Base-by-base conservation (phyloP, 805 yeast genomes). In the Barnettozyma vustinii region DNA sequence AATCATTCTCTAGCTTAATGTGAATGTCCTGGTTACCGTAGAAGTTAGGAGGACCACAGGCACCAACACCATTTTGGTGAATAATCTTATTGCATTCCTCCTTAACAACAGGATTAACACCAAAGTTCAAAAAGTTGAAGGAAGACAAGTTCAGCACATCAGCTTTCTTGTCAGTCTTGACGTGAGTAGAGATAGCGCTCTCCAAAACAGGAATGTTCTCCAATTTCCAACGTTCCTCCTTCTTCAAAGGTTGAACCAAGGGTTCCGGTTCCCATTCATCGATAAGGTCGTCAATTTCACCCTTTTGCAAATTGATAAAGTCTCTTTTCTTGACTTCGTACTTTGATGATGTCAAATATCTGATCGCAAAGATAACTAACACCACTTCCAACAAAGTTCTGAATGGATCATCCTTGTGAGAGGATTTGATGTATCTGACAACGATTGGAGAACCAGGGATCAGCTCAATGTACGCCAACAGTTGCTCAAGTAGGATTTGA, bases 31-130 rank as follows among this genome's bases (percentile, higher is more conserved):
- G 96, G 52, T 90, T 86, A 52, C 99, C 99, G 66, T 91, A 94
- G 61, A 94, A 94, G 49, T 96, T 96, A 40, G 97, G 96, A 5
- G 99, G 98, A 37, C 98, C 97, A 73, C 99, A 94, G 1, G 97
- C 92, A 55, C 99, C 99, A 45, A 94, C 97, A 63, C 99, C 99
- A 51, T 85, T 81, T 50, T 74, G 73, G 42, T 73, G 72, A 52
- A 94, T 81, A 20, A 80, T 74, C 27, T 71, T 64, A 46, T 78
- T 74, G 5, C 90, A 89, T 12, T 72, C 76, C 19, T 72, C 65
- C 46, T 71, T 70, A 37, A 89, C 72, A 15, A 53, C 63, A 19
- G 67, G 66, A 56, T 77, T 68, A 32, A 67, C 66, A 44, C 83
- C 77, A 62, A 89, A 69, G 57, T 81, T 77, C 61, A 88, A 73